Evolutionary conservation across 2,329 filamentous ascomycete species (phyloP), one percentile per base, ranked within the genome.

Genomic region (Colletotrichum eremochloae): DNA sequence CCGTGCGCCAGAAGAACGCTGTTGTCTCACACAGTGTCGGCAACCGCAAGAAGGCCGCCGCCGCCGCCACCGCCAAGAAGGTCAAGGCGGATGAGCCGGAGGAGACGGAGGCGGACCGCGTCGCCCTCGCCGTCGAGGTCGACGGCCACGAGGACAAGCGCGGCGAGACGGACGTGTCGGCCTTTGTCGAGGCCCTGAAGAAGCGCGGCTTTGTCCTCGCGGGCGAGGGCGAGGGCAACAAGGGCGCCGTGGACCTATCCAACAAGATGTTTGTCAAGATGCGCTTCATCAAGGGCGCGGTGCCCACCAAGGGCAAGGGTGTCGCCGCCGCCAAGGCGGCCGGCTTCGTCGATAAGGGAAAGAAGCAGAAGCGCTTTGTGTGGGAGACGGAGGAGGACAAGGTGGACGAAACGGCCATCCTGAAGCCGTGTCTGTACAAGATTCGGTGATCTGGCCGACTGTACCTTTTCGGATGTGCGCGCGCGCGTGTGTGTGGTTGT

Each of bases 251-350:
- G 12, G 95, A 99, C 83, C 84, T 97, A 78, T 89, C 88, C 68
- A 99, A 99, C 84, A 97, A 93, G 84, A 99, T 99, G 96, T 99
- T 99, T 85, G 96, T 98, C 76, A 94, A 93, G 84, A 96, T 99
- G 94, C 91, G 93, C 77, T 99, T 99, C 82, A 86, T 95, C 77
- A 99, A 98, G 85, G 90, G 88, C n/a, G 90, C 90, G 29, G 85
- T 90, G 56, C 93, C 95, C 0, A 87, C 87, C 2, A 92, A 91
- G 80, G 95, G 95, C 33, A 97, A 97, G 84, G 90, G 92, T 75
- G 89, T 86, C 18, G 86, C 83, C 66, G 79, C 82, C 18, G 74
- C 89, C 90, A 88, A 90, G 77, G 92, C 91, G 24, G 87, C 90
- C 76, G 85, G 84, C 3, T 80, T 77, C 38, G 74, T 78, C 63